Conservation (phyloP, 345 rosid species). For the Erodium maritimum region DNA sequence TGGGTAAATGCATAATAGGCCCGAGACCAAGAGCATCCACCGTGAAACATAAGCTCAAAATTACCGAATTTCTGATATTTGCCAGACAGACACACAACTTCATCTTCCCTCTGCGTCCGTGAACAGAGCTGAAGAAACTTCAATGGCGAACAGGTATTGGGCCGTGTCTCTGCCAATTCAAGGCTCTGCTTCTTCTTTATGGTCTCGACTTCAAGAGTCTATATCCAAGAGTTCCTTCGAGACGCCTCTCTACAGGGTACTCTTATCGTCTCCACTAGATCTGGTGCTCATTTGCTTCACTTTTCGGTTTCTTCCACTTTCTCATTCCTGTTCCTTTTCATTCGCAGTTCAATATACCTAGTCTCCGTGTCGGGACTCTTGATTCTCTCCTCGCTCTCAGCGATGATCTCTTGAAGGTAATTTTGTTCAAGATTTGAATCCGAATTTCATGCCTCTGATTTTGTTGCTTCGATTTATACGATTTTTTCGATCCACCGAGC, state of each 20-base stretch:
- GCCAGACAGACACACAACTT: neutral
- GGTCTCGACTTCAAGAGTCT: conserved; percentile 78
- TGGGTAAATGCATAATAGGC: too few relatives aligned
- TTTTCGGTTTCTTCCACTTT: neutral
- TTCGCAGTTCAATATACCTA: conserved; percentile 82
- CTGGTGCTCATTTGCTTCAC: conserved; percentile 9
- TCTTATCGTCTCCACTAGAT: conserved; percentile 5
- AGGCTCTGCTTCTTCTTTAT: conserved; percentile 58
- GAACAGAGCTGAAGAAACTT: neutral
- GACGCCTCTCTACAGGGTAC: conserved; percentile 90
- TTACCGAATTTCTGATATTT: conserved; percentile 3
- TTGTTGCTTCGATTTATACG: neutral
- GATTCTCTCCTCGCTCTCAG: conserved; percentile 93
- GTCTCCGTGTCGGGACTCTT: conserved; percentile 95
- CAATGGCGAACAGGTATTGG: conserved; percentile 92
- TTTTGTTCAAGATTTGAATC: neutral
- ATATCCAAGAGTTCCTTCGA: conserved; percentile 94
- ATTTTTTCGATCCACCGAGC: neutral
- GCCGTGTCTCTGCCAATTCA: conserved; percentile 79
- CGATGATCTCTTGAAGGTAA: conserved; percentile 90
- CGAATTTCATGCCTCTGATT: neutral
- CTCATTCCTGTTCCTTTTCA: neutral
- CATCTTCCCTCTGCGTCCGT: neutral
- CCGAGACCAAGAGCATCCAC: neutral
- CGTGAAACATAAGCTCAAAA: neutral